Conservation (phyloP, 768 basidiomycete species). For the Chiua virens region DNA sequence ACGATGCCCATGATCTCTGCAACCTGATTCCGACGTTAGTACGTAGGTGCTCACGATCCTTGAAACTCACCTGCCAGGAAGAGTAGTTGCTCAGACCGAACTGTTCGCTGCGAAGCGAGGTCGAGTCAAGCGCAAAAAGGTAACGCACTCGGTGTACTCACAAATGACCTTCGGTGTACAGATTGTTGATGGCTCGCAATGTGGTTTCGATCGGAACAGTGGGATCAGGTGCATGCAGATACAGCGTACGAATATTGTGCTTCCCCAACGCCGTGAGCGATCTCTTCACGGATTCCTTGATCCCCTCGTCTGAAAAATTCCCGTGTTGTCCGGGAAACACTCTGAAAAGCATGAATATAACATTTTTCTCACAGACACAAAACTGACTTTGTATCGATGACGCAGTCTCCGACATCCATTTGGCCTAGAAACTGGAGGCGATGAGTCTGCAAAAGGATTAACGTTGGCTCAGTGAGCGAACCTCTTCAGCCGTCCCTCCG, state of each 20-base stretch:
- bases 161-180: conserved; percentile 54
- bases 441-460: not conserved
- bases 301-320: conserved; percentile 4
- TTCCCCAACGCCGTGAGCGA: conserved; percentile 11
- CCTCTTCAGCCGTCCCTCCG: conserved; percentile 24
- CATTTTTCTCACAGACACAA: too few relatives aligned
- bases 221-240: conserved; percentile 49
- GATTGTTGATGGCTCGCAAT: conserved; percentile 43
- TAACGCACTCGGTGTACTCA: conserved; percentile 33
- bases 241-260: conserved; percentile 23
- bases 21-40: conserved; percentile 25
- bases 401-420: conserved; percentile 11
- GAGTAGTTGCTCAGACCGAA: conserved; percentile 17
- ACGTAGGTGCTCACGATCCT: not conserved
- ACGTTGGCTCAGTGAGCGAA: not conserved
- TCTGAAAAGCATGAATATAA: not conserved
- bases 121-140: not conserved
- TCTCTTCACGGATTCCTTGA: conserved; percentile 13
- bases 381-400: conserved; percentile 20
- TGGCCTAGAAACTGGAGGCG: conserved; percentile 13
- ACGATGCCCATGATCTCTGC: conserved; percentile 48
- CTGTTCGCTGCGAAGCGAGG: conserved; percentile 3
- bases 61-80: conserved; percentile 35
- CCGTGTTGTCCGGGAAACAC: conserved; percentile 6
- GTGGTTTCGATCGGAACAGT: conserved; percentile 47